Percentiles rank a stretch among this genome's conserved stretches.
phyloP scores from a whole-genome alignment of 2,329 filamentous ascomycete species.

The Fonsecaea nubica region DNA sequence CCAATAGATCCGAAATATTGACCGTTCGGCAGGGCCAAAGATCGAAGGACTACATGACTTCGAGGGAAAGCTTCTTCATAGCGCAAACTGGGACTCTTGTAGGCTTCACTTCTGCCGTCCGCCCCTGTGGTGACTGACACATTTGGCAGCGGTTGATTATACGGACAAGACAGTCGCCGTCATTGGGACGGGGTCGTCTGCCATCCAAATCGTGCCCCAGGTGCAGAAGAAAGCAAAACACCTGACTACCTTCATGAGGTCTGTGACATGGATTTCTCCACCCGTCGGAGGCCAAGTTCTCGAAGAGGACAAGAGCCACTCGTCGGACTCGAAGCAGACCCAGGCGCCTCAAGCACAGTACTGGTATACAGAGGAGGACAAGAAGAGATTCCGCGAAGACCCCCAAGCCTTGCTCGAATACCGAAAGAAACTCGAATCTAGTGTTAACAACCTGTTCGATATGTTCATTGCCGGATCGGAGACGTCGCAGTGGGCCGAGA shows the following conservation, averaged over 20 bases:
- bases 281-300: constrained; percentile 16
- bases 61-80: constrained; percentile 54
- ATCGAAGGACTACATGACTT: constrained; percentile 57
- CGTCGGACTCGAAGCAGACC: constrained; percentile 20
- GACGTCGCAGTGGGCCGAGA: constrained; percentile 49
- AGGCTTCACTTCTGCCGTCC: neutral
- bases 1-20: neutral
- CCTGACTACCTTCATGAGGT: constrained; percentile 42
- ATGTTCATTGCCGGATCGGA: constrained; percentile 53
- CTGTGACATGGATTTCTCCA: constrained; percentile 41
- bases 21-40: constrained; percentile 45
- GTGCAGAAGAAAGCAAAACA: constrained; percentile 38
- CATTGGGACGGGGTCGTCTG: constrained; percentile 69
- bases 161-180: constrained; percentile 66
- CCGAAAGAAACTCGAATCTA: constrained; percentile 53
- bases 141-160: constrained; percentile 51
- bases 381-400: constrained; percentile 49
- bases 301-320: constrained; percentile 22
- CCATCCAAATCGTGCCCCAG: constrained; percentile 56
- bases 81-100: constrained; percentile 21
- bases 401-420: constrained; percentile 52
- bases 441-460: constrained; percentile 52
- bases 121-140: constrained; percentile 15
- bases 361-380: constrained; percentile 29
- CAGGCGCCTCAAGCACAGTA: constrained; percentile 25